Base-by-base conservation (phyloP, 495 filamentous ascomycete genomes). In the Neurospora sp. region DNA sequence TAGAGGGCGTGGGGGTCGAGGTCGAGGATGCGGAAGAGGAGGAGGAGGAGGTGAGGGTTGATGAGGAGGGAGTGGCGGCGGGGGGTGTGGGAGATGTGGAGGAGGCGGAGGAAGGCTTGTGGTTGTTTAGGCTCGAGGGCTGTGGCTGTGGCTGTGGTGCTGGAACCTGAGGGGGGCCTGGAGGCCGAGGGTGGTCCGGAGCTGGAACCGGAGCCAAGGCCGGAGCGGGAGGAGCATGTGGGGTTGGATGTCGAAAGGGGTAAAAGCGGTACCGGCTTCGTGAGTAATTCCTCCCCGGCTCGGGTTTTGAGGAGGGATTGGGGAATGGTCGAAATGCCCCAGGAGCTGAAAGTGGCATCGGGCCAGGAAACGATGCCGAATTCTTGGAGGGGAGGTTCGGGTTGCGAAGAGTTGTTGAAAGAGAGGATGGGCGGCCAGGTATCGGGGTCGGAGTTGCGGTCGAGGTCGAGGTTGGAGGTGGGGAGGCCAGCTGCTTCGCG, bases 101-200 rank as follows among this genome's bases (percentile, higher is more conserved):
- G 11, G 54, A 66, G 54, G 54, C 54, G 54, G 12, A 66, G 7
- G 14, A 35, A 66, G 54, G 54, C 23, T 4, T 62, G 5, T 0
- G 27, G 23, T 5, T 62, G 23, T 5, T 54, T 1, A 11, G 4
- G 46, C 2, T 23, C 2, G 27, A 5, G 20, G 20, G 5, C 5
- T 5, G 9, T 31, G 27, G 27, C 27, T 31, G 27, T 31, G 31
- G 31, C 31, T 35, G 46, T 54, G 10, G 10, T 23, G 18, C 20
- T 60, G n/a, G 49, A 27, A 0, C 1, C 0, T 49, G 44, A 49
- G 1, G 44, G 44, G n/a, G n/a, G 44, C 9, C n/a, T 46, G n/a
- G 18, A 46, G 0, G n/a, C 0, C 0, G 18, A 20, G 0, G 9
- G 20, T 0, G 18, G 46, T 11, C 0, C 5, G 10, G 39, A 5